phyloP scores from a whole-genome alignment of 768 basidiomycete species.

The Agaricus sinodeliciosus region DNA sequence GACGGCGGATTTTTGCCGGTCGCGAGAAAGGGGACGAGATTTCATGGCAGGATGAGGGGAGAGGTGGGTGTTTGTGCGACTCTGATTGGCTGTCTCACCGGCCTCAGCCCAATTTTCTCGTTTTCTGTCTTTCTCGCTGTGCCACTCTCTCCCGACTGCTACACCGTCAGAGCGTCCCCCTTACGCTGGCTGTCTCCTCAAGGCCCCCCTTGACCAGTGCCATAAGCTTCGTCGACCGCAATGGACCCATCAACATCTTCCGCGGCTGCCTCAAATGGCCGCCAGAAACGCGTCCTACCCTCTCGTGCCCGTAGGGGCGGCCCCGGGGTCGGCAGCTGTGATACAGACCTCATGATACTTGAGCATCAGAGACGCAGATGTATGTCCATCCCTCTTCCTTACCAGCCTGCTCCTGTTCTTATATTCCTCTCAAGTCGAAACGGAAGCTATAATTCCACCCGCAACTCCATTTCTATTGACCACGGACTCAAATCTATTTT shows the following conservation, averaged over 20 bases:
- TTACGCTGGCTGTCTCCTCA: no score
- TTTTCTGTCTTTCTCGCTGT: neutral
- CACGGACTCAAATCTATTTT: constrained; percentile 49
- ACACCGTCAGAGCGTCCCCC: neutral
- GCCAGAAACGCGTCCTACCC: constrained; percentile 76
- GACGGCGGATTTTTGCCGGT: constrained; percentile 1
- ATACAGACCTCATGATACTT: constrained; percentile 77
- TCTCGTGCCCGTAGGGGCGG: constrained; percentile 77
- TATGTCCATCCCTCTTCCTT: constrained; percentile 30
- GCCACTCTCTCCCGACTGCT: neutral
- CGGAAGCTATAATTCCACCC: constrained; percentile 63
- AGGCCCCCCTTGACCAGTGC: no score
- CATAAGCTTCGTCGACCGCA: no score
- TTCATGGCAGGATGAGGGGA: no score
- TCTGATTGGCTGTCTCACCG: constrained; percentile 8
- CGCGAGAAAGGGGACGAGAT: no score
- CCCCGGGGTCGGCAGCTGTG: constrained; percentile 72
- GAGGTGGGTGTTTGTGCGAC: constrained; percentile 40
- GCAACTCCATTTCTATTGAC: constrained; percentile 65
- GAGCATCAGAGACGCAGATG: constrained; percentile 75
- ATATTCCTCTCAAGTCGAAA: constrained; percentile 46
- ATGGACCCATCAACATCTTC: constrained; percentile 8
- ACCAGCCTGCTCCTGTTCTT: constrained; percentile 4
- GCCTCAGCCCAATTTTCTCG: neutral
- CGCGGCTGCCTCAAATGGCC: constrained; percentile 19